Evolutionary conservation across 495 filamentous ascomycete genomes (phyloP).

Genomic region (Daldinia loculata): DNA sequence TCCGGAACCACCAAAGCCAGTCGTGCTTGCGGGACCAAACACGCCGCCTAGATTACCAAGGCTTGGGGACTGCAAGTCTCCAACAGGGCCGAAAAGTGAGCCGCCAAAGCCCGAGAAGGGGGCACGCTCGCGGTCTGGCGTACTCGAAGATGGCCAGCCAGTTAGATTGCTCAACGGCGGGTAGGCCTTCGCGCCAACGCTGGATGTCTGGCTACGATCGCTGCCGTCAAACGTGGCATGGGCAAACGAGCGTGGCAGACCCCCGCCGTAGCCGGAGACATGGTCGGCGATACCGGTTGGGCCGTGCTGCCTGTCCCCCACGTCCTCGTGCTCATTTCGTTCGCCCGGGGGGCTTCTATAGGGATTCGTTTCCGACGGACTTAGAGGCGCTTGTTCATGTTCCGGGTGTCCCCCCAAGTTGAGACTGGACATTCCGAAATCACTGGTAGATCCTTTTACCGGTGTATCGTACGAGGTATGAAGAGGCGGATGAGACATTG

Average conservation of each 20-base stretch:
- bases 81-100: slow-evolving; percentile 73
- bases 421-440: slow-evolving; percentile 86
- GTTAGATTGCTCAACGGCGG: slow-evolving; percentile 68
- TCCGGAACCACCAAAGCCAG: slow-evolving; percentile 62
- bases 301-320: slow-evolving; percentile 57
- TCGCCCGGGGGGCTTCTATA: slow-evolving; percentile 94
- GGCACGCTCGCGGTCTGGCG: slow-evolving; percentile 79
- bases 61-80: slow-evolving; percentile 79
- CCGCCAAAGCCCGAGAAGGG: slow-evolving; percentile 74
- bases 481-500: slow-evolving; percentile 49
- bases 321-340: slow-evolving; percentile 72
- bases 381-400: slow-evolving; percentile 66
- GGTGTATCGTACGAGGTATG: slow-evolving; percentile 64
- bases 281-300: slow-evolving; percentile 51
- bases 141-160: slow-evolving; percentile 77
- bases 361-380: slow-evolving; percentile 97
- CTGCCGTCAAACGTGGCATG: slow-evolving; percentile 70
- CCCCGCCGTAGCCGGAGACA: slow-evolving; percentile 53
- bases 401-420: slow-evolving; percentile 63
- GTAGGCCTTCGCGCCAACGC: slow-evolving; percentile 77
- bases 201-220: slow-evolving; percentile 90
- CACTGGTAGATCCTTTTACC: slow-evolving; percentile 62
- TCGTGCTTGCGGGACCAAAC: slow-evolving; percentile 56
- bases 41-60: slow-evolving; percentile 65
- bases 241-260: slow-evolving; percentile 58